Evolutionary conservation across 2,329 filamentous ascomycete genomes (phyloP).

Genomic region (Cladosporium cucumerinum): DNA sequence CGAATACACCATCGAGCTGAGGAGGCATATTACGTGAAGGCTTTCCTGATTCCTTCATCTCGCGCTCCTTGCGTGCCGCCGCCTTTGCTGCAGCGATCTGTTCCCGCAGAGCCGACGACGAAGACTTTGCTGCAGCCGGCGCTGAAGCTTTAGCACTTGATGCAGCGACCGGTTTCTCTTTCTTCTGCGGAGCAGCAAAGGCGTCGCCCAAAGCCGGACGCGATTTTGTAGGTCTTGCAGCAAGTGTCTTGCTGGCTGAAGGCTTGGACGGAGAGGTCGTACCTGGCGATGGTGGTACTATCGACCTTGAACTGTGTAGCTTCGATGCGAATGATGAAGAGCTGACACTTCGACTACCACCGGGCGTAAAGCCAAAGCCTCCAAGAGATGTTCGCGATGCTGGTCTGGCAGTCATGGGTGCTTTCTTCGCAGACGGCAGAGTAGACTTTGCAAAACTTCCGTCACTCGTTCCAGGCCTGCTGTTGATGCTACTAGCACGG

Average conservation of each 20-base stretch:
- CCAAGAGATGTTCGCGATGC: conserved; percentile 24
- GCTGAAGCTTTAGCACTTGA: not conserved
- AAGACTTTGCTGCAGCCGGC: conserved; percentile 41
- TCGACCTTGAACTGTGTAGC: conserved; percentile 21
- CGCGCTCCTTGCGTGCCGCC: conserved; percentile 48
- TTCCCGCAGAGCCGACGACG: conserved; percentile 77
- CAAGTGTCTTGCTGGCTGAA: conserved; percentile 37
- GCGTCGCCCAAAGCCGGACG: conserved; percentile 33
- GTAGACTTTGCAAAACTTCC: conserved; percentile 33
- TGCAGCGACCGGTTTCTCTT: conserved; percentile 22
- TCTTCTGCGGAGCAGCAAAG: conserved; percentile 29
- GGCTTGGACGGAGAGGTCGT: conserved; percentile 23
- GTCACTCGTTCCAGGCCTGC: conserved; percentile 48
- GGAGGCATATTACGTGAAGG: not conserved
- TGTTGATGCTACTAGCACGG: conserved; percentile 43
- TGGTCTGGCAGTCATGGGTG: conserved; percentile 35
- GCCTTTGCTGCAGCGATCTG: conserved; percentile 93
- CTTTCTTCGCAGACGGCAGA: conserved; percentile 36
- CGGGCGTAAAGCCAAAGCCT: conserved; percentile 26
- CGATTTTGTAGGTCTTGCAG: conserved; percentile 31
- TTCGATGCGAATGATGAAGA: conserved; percentile 23
- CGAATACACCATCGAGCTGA: conserved; percentile 42
- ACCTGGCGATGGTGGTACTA: not conserved
- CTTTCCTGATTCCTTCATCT: conserved; percentile 31
- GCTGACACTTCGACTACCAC: conserved; percentile 27